These are phyloP conservation scores for Haematococcus lacustris DNA, from an alignment of 139 green algal species.

Conservation along the genomic window DNA sequence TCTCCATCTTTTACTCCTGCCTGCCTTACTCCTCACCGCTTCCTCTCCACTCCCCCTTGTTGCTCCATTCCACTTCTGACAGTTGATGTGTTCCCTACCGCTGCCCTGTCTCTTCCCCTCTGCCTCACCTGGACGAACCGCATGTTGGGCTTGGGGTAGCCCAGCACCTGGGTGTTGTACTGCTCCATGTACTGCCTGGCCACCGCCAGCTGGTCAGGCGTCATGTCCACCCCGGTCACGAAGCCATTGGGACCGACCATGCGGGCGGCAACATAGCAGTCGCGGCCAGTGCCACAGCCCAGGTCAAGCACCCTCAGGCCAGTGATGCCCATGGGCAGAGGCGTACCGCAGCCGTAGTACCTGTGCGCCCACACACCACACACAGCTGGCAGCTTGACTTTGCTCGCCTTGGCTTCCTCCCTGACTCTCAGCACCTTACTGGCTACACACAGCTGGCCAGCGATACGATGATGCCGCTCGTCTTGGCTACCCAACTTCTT, in stretches of 20 bases:
- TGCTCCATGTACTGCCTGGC: constrained; percentile 49
- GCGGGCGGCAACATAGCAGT: constrained; percentile 88
- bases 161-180: constrained; percentile 60
- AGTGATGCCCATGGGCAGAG: constrained; percentile 78
- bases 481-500: too few relatives aligned
- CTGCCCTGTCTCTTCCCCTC: too few relatives aligned
- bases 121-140: constrained; percentile 69
- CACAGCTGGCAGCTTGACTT: too few relatives aligned
- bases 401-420: too few relatives aligned
- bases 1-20: background rate
- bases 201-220: constrained; percentile 79
- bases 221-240: constrained; percentile 98
- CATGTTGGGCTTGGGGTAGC: constrained; percentile 79
- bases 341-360: constrained; percentile 93
- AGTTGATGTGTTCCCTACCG: too few relatives aligned
- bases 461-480: too few relatives aligned
- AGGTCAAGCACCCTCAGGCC: constrained; percentile 45
- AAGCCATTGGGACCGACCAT: constrained; percentile 76
- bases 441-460: too few relatives aligned
- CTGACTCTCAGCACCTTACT: too few relatives aligned
- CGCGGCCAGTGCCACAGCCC: constrained; percentile 53
- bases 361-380: constrained; percentile 33
- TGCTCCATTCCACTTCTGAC: background rate
- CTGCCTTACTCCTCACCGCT: background rate
- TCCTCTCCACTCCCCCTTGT: background rate